Conservation (phyloP, 352 stramenopile genomes). For the Globisporangium echinulatum region DNA sequence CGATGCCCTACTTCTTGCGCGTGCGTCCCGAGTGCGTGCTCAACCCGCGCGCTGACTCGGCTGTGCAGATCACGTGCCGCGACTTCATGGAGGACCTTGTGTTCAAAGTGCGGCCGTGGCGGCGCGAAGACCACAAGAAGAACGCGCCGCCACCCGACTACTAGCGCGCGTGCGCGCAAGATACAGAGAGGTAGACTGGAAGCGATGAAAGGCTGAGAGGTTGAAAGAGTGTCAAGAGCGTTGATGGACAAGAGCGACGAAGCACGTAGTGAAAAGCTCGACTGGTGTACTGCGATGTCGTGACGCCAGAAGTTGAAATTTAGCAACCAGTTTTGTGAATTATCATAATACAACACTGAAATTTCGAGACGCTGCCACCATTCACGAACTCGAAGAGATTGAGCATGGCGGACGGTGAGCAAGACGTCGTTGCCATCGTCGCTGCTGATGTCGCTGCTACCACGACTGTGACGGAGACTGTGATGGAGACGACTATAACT, state of each 20-base stretch:
- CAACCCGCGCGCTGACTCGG: constrained; percentile 36
- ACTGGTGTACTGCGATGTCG: too few relatives aligned
- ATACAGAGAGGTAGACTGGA: too few relatives aligned
- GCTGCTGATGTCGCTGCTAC: not conserved
- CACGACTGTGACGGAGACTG: not conserved
- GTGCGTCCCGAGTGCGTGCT: constrained; percentile 45
- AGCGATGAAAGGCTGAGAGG: too few relatives aligned
- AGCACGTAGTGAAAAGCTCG: too few relatives aligned
- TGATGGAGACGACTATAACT: not conserved
- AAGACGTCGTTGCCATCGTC: not conserved
- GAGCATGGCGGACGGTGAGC: not conserved
- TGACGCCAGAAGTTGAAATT: too few relatives aligned
- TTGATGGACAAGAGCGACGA: too few relatives aligned
- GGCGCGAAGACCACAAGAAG: constrained; percentile 34
- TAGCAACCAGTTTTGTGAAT: too few relatives aligned
- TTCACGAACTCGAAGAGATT: too few relatives aligned
- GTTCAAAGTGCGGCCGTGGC: constrained; percentile 78
- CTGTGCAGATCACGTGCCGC: constrained; percentile 48
- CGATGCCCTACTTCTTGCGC: constrained; percentile 81
- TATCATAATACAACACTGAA: too few relatives aligned
- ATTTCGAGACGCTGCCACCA: too few relatives aligned
- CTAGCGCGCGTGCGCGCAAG: constrained; percentile 10
- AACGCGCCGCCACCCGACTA: constrained; percentile 44
- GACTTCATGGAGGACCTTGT: constrained; percentile 83
- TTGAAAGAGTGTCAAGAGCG: too few relatives aligned